phyloP scores from a whole-genome alignment of 1,139 yeast species.

The Candida sp. region DNA sequence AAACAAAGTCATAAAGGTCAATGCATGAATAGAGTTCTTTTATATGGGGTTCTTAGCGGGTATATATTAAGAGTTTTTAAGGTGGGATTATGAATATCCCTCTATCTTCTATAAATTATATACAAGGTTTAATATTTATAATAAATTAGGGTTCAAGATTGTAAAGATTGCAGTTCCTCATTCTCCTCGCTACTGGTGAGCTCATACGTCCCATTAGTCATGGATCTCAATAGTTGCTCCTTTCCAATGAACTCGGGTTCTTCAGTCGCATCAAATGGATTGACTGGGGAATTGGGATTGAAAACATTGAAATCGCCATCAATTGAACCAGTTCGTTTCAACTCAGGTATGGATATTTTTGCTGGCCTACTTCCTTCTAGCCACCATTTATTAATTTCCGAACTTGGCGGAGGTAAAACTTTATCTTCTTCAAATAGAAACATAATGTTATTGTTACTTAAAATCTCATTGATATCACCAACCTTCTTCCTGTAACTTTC shows the following conservation, averaged over 20 bases:
- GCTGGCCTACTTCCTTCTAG: slow-evolving; percentile 73
- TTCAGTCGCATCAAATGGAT: slow-evolving; percentile 57
- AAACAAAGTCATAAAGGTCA: background rate
- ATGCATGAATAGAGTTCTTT: too few relatives aligned
- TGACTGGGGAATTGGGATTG: slow-evolving; percentile 65
- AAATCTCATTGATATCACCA: slow-evolving; percentile 39
- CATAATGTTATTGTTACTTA: slow-evolving; percentile 15
- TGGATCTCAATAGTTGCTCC: slow-evolving; percentile 20
- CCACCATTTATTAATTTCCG: slow-evolving; percentile 91
- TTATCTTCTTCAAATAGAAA: slow-evolving; percentile 21
- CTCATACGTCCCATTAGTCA: background rate
- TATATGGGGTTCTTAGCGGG: background rate
- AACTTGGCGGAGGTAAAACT: slow-evolving; percentile 82
- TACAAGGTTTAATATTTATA: background rate
- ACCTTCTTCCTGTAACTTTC: slow-evolving; percentile 45
- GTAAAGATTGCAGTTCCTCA: background rate
- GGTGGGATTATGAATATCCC: background rate
- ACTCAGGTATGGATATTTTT: slow-evolving; percentile 51
- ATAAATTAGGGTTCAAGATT: background rate
- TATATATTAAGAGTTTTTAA: too few relatives aligned
- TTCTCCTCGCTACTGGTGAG: background rate
- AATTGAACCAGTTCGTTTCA: slow-evolving; percentile 27
- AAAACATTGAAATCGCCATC: slow-evolving; percentile 38
- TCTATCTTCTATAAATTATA: background rate
- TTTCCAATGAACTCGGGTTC: slow-evolving; percentile 36